phyloP scores from a whole-genome alignment of 1,139 yeast species.

The Kodamaea ohmeri region DNA sequence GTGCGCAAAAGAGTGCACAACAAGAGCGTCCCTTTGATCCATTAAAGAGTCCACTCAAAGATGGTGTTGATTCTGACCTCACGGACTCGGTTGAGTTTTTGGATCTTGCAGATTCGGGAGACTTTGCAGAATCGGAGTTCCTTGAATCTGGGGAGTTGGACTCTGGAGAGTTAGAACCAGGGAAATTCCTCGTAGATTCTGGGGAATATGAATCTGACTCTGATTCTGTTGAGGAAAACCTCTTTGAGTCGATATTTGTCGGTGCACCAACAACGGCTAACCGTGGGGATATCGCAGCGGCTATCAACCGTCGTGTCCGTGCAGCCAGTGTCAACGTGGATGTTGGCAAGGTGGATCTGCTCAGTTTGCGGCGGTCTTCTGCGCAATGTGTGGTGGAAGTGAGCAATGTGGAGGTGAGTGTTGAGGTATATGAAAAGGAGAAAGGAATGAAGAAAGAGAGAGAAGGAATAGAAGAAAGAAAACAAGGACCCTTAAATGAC shows the following conservation, averaged over 20 bases:
- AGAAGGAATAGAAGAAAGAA: neutral
- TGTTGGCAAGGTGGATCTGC: neutral
- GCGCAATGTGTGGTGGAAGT: conserved; percentile 55
- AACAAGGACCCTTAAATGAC: conserved; percentile 13
- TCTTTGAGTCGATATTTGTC: conserved; percentile 73
- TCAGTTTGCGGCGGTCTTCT: conserved; percentile 56
- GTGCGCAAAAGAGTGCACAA: neutral
- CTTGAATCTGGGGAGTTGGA: too few species aligned
- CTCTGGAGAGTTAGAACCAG: too few species aligned
- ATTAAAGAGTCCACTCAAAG: neutral
- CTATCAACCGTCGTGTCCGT: conserved; percentile 52
- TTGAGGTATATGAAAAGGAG: conserved; percentile 27
- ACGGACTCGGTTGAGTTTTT: conserved; percentile 2
- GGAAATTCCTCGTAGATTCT: conserved; percentile 4
- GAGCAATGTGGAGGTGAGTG: conserved; percentile 48
- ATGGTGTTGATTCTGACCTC: too few species aligned
- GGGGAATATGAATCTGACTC: conserved; percentile 12
- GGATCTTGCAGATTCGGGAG: conserved; percentile 1
- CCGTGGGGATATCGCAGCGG: conserved; percentile 40
- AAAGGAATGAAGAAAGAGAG: neutral
- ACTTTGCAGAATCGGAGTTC: too few species aligned
- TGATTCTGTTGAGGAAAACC: conserved; percentile 50
- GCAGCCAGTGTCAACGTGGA: conserved; percentile 4
- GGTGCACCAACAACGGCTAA: conserved; percentile 48
- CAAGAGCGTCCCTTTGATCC: too few species aligned